Evolutionary conservation across 306 rosid species (phyloP).

Genomic region (Lupinus albus): DNA sequence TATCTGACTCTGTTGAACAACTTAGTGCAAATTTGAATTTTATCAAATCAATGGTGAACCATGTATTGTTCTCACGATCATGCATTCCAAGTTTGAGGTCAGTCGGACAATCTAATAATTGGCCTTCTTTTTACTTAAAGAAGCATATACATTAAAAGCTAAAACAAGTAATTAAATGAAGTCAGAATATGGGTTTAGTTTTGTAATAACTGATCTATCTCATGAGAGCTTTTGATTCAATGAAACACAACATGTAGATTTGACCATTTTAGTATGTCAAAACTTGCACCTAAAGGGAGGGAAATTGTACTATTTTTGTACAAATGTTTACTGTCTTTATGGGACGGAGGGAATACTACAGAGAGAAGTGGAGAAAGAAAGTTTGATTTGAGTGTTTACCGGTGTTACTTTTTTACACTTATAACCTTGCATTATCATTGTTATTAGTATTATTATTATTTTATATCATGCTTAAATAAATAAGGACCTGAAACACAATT

Average conservation of each 20-base stretch:
- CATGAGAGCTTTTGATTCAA: background rate
- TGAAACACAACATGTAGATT: background rate
- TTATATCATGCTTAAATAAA: background rate
- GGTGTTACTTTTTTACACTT: background rate
- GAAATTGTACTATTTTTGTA: no score
- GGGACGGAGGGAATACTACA: no score
- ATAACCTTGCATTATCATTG: background rate
- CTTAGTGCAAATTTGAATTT: background rate
- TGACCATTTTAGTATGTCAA: background rate
- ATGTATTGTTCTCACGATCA: background rate
- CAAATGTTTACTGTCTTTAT: no score
- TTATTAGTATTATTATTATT: background rate
- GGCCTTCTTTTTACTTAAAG: background rate
- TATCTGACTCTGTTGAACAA: background rate
- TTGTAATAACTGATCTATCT: no score
- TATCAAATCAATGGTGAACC: background rate
- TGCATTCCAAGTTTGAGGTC: background rate
- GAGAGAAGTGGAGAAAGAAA: background rate
- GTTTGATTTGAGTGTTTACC: background rate
- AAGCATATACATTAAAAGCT: background rate
- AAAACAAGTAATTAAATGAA: background rate
- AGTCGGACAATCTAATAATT: background rate
- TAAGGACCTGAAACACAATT: conserved; percentile 1
- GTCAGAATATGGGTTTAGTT: no score
- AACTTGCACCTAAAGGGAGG: no score